Evolutionary conservation across 2,329 filamentous ascomycete species (phyloP).

Genomic region (Botrytis elliptica): DNA sequence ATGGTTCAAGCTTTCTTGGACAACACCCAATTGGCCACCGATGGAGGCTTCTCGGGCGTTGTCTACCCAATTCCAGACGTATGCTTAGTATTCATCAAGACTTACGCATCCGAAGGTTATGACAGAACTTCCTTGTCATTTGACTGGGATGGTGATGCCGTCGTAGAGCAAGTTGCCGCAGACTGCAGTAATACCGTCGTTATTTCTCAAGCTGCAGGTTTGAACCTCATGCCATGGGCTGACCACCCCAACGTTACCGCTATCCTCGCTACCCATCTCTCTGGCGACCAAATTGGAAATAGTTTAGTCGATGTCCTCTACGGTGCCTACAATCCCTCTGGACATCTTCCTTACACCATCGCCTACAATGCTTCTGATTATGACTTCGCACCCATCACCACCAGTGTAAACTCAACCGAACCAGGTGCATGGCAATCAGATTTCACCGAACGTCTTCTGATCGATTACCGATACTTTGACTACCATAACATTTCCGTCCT

Average conservation of each 20-base stretch:
- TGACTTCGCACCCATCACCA: slow-evolving; percentile 45
- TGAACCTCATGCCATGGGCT: slow-evolving; percentile 61
- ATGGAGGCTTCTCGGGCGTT: slow-evolving; percentile 20
- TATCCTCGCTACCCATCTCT: slow-evolving; percentile 57
- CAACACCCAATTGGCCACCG: slow-evolving; percentile 42
- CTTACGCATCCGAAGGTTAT: slow-evolving; percentile 69
- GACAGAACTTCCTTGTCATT: slow-evolving; percentile 47
- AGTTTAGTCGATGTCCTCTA: slow-evolving; percentile 60
- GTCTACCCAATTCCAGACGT: slow-evolving; percentile 56
- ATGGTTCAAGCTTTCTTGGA: slow-evolving; percentile 54
- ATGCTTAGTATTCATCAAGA: slow-evolving; percentile 66
- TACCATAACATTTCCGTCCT: slow-evolving; percentile 39
- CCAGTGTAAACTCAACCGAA: slow-evolving; percentile 40
- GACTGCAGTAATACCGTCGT: slow-evolving; percentile 59
- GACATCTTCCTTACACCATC: slow-evolving; percentile 64
- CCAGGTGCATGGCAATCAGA: slow-evolving; percentile 26
- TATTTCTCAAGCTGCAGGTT: slow-evolving; percentile 62
- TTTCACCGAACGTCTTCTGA: slow-evolving; percentile 55
- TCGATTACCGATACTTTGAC: slow-evolving; percentile 54
- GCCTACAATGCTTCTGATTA: slow-evolving; percentile 55
- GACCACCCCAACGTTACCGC: slow-evolving; percentile 60
- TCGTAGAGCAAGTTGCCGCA: slow-evolving; percentile 47
- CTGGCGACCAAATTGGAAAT: slow-evolving; percentile 61
- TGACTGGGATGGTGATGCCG: slow-evolving; percentile 27
- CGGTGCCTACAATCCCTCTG: slow-evolving; percentile 55